Percentiles rank a stretch among this genome's conserved stretches.
These are phyloP conservation scores for Syzygium aqueum DNA, from an alignment of 345 rosid species.

Conservation along the genomic window DNA sequence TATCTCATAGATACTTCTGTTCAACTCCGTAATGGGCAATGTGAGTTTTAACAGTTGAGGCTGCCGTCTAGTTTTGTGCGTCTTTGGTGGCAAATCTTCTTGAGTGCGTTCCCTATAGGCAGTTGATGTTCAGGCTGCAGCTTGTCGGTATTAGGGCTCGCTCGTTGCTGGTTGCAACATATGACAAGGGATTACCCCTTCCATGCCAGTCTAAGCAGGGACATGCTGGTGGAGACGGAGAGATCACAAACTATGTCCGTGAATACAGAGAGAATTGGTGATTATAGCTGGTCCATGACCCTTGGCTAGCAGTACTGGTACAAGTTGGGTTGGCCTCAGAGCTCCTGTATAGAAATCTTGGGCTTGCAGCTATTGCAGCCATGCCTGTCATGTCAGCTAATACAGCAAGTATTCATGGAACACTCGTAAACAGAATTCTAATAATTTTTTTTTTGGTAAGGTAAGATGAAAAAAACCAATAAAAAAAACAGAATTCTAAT, in stretches of 20 bases:
- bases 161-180: slow-evolving; percentile 37
- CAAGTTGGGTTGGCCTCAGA: slow-evolving; percentile 44
- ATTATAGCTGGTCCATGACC: slow-evolving; percentile 40
- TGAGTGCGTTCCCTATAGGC: slow-evolving; percentile 43
- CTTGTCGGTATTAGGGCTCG: slow-evolving; percentile 41
- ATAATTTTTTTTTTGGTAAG: no score
- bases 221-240: slow-evolving; percentile 42
- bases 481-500: no score
- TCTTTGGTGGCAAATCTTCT: slow-evolving; percentile 48
- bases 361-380: slow-evolving; percentile 44
- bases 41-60: slow-evolving; percentile 41
- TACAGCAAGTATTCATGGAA: neutral
- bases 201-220: slow-evolving; percentile 43
- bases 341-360: slow-evolving; percentile 48
- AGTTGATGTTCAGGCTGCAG: slow-evolving; percentile 46
- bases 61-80: slow-evolving; percentile 30
- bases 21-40: slow-evolving; percentile 38
- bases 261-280: slow-evolving; percentile 51
- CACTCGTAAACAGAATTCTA: neutral
- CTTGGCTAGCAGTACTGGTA: slow-evolving; percentile 40
- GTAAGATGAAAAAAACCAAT: no score
- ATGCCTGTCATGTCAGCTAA: slow-evolving; percentile 39
- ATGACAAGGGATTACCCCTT: slow-evolving; percentile 43
- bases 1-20: slow-evolving; percentile 12
- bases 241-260: slow-evolving; percentile 44